These are phyloP conservation scores for Pholiota microspora DNA, from an alignment of 768 basidiomycete genomes.

Conservation along the genomic window DNA sequence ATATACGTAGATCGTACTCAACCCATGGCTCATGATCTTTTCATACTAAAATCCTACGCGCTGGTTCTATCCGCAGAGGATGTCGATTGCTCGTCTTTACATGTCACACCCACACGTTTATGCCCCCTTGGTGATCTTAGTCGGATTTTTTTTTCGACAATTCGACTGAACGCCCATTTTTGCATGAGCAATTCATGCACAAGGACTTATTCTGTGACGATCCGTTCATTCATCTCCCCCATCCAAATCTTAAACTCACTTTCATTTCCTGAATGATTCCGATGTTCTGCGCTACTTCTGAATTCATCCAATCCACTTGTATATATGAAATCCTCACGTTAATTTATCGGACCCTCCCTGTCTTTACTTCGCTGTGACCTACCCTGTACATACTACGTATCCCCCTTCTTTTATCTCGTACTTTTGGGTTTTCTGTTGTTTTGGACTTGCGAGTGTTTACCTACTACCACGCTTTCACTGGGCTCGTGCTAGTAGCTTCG, in stretches of 20 bases:
- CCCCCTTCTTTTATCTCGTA: background rate
- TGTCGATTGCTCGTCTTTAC: background rate
- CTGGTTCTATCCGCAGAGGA: background rate
- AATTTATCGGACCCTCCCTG: conserved; percentile 6
- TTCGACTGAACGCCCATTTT: background rate
- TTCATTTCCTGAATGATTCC: background rate
- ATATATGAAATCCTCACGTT: background rate
- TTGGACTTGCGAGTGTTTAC: conserved; percentile 3
- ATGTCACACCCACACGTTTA: background rate
- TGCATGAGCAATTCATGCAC: background rate
- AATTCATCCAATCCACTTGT: background rate
- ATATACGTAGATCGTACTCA: conserved; percentile 68
- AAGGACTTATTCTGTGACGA: background rate
- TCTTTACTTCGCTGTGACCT: background rate
- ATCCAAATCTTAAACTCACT: background rate
- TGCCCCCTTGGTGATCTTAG: no score
- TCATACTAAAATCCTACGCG: conserved; percentile 43
- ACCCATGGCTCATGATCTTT: conserved; percentile 87
- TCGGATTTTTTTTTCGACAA: no score
- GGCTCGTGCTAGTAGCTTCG: background rate
- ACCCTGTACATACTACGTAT: background rate
- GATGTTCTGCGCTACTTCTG: background rate
- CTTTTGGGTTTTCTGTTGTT: conserved; percentile 4
- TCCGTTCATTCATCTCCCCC: background rate
- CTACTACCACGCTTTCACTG: background rate